Conservation (phyloP, 192 early-diverging fungal genomes). For the Podila verticillata region DNA sequence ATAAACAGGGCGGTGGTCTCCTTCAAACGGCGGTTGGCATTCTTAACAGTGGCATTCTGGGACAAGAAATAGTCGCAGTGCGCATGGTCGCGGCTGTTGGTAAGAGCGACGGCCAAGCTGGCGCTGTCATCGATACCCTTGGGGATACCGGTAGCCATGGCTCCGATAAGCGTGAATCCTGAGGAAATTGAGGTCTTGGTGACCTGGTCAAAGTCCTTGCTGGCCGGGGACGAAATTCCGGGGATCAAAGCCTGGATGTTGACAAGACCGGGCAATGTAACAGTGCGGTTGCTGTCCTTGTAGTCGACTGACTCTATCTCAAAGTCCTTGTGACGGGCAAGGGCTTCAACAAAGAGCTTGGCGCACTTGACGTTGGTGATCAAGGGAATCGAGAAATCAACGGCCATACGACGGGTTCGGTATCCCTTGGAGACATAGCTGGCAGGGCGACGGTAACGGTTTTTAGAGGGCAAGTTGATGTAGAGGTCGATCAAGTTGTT, state of each 20-base stretch:
- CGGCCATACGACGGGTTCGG: slow-evolving; percentile 94
- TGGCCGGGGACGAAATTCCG: slow-evolving; percentile 50
- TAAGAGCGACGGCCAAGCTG: slow-evolving; percentile 61
- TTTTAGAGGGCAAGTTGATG: slow-evolving; percentile 98
- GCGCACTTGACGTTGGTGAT: slow-evolving; percentile 99
- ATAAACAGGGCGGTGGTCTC: slow-evolving; percentile 68
- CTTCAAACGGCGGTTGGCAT: slow-evolving; percentile 57
- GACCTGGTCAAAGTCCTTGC: slow-evolving; percentile 66
- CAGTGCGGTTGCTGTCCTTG: slow-evolving; percentile 87
- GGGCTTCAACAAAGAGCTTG: slow-evolving; percentile 96
- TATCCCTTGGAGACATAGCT: slow-evolving; percentile 96
- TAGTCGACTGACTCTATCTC: slow-evolving; percentile 90
- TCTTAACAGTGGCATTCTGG: slow-evolving; percentile 74
- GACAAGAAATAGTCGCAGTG: slow-evolving; percentile 80
- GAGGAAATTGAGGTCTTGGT: slow-evolving; percentile 80
- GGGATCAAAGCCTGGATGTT: slow-evolving; percentile 81
- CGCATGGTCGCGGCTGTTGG: slow-evolving; percentile 56
- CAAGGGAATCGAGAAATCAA: slow-evolving; percentile 95
- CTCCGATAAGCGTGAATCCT: slow-evolving; percentile 87
- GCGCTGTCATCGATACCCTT: slow-evolving; percentile 63
- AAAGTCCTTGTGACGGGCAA: slow-evolving; percentile 74
- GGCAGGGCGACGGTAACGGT: slow-evolving; percentile 94
- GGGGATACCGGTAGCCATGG: slow-evolving; percentile 65
- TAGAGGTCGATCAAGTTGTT: slow-evolving; percentile 98
- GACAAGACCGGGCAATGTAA: slow-evolving; percentile 88